Evolutionary conservation across 139 green algal genomes (phyloP).

Genomic region (Pleodorina starrii): DNA sequence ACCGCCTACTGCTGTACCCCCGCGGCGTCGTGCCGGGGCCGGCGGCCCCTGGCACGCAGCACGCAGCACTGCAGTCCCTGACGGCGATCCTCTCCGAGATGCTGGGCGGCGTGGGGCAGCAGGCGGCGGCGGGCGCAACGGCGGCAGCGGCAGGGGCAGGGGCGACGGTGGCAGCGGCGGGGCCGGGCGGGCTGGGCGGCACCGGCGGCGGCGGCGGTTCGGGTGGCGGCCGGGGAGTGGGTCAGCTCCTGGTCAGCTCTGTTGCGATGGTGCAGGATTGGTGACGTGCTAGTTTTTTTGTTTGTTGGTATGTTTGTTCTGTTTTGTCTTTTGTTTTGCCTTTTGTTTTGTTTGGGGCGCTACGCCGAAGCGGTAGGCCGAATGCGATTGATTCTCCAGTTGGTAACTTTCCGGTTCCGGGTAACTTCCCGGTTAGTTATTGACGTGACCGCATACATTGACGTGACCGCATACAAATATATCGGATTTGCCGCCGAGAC

Average conservation of each 20-base stretch:
- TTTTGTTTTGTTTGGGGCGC: no score
- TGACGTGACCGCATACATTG: no score
- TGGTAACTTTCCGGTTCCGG: no score
- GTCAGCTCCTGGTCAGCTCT: conserved; percentile 16
- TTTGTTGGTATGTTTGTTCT: no score
- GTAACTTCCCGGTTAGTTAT: no score
- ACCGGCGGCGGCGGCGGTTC: background rate
- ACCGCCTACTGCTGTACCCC: conserved; percentile 32
- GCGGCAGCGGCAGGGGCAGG: background rate
- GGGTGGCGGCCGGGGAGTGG: background rate
- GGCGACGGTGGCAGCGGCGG: background rate
- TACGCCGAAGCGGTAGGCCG: no score
- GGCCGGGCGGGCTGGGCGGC: background rate
- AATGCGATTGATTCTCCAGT: no score
- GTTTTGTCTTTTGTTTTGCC: no score
- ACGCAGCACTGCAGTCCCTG: background rate
- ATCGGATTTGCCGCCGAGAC: no score
- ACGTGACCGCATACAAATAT: no score
- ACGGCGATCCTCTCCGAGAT: conserved; percentile 8
- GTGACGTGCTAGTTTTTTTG: no score
- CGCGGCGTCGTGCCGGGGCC: background rate
- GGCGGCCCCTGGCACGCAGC: background rate
- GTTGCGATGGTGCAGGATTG: conserved; percentile 29
- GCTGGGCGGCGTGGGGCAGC: background rate
- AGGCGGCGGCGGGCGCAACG: background rate